These are phyloP conservation scores for Stromatinia cepivora DNA, from an alignment of 2,329 filamentous ascomycete genomes.

Conservation along the genomic window DNA sequence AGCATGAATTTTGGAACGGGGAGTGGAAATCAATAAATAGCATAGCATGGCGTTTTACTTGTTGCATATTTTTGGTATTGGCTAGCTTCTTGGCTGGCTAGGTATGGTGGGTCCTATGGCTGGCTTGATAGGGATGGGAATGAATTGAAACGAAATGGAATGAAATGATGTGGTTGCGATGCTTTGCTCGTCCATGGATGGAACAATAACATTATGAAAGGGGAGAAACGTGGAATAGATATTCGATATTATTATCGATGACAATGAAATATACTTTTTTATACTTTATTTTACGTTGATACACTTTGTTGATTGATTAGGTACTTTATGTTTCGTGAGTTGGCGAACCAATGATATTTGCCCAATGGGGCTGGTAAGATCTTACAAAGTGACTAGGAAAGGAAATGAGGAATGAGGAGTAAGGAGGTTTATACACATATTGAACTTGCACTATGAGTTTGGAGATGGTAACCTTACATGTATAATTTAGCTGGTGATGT, in stretches of 20 bases:
- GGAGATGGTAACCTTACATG: no score
- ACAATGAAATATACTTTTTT: not conserved
- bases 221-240: not conserved
- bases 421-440: no score
- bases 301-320: no score
- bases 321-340: no score
- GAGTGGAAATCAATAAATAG: not conserved
- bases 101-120: not conserved
- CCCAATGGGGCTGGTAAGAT: no score
- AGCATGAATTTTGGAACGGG: constrained; percentile 5
- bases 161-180: not conserved
- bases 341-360: no score
- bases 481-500: no score
- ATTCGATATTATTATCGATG: not conserved
- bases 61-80: constrained; percentile 8
- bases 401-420: no score
- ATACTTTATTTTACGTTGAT: no score
- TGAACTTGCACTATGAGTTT: no score
- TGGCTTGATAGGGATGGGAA: constrained; percentile 5
- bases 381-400: no score
- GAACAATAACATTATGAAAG: not conserved
- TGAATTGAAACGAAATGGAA: not conserved
- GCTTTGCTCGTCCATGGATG: not conserved
- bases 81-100: constrained; percentile 1
- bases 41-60: constrained; percentile 13